Percentiles rank a stretch among this genome's conserved stretches.
These are phyloP conservation scores for Porogramme epimiltina DNA, from an alignment of 1,284 basidiomycete species.

Conservation along the genomic window DNA sequence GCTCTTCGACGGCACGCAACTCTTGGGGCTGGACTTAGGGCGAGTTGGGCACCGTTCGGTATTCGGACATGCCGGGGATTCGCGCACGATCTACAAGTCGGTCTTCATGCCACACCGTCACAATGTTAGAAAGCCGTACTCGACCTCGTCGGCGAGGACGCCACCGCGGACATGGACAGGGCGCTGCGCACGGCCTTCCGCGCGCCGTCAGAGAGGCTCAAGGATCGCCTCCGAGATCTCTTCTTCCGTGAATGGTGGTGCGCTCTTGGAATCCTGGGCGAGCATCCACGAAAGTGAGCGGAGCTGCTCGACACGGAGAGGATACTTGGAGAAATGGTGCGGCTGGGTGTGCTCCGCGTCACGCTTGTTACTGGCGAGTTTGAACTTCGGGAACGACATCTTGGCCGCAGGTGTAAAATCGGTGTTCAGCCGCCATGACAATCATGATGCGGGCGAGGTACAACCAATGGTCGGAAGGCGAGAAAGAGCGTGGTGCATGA, in stretches of 20 bases:
- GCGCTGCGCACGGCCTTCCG: slow-evolving; percentile 86
- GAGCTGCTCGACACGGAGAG: slow-evolving; percentile 83
- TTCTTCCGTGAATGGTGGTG: slow-evolving; percentile 84
- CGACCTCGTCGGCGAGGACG: slow-evolving; percentile 94
- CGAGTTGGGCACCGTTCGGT: slow-evolving; percentile 11
- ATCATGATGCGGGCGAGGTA: slow-evolving; percentile 47
- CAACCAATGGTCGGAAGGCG: slow-evolving; percentile 69
- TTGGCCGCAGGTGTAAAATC: slow-evolving; percentile 71
- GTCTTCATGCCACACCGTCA: too few species aligned
- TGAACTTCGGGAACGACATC: slow-evolving; percentile 64
- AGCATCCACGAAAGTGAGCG: slow-evolving; percentile 96
- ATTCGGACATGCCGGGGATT: slow-evolving; percentile 8
- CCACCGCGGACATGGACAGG: slow-evolving; percentile 82
- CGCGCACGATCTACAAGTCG: too few species aligned
- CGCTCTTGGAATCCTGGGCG: slow-evolving; percentile 69
- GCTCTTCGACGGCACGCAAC: neutral
- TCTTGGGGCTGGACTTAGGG: neutral
- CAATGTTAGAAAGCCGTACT: too few species aligned
- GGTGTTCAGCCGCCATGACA: slow-evolving; percentile 85
- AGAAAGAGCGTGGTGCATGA: slow-evolving; percentile 86
- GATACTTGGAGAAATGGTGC: slow-evolving; percentile 65
- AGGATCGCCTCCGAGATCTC: slow-evolving; percentile 92
- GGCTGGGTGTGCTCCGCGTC: slow-evolving; percentile 82
- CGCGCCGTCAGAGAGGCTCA: slow-evolving; percentile 88
- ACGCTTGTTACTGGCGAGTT: slow-evolving; percentile 74